Conservation (phyloP, 371 early-diverging fungal species). For the Rhizopus delemar region DNA sequence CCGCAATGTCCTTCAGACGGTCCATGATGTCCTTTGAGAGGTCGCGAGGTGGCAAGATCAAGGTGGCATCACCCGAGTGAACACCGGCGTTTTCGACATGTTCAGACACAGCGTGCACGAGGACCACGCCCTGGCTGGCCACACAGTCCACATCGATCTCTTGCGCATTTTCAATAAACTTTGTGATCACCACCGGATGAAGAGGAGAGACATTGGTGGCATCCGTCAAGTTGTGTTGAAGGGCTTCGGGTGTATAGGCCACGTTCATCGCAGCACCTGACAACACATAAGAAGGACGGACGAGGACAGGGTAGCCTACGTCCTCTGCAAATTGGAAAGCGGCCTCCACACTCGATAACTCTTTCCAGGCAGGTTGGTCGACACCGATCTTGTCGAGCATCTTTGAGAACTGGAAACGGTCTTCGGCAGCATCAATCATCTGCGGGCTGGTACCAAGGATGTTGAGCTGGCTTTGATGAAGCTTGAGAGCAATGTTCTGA, state of each 20-base stretch:
- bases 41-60: constrained; percentile 91
- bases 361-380: constrained; percentile 94
- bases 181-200: constrained; percentile 92
- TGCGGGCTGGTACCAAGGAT: constrained; percentile 93
- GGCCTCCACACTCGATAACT: constrained; percentile 81
- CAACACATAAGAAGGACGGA: constrained; percentile 93
- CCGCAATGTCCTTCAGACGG: constrained; percentile 82
- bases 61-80: constrained; percentile 97
- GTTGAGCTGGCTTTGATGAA: constrained; percentile 81
- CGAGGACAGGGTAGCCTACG: constrained; percentile 91
- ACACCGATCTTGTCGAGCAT: constrained; percentile 91
- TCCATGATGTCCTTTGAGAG: constrained; percentile 83
- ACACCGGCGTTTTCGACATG: constrained; percentile 98
- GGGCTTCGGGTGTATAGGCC: constrained; percentile 75
- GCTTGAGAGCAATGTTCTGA: constrained; percentile 90
- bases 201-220: constrained; percentile 89
- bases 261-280: constrained; percentile 98
- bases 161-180: constrained; percentile 93
- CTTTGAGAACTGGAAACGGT: constrained; percentile 93
- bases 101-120: constrained; percentile 88
- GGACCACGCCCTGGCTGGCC: constrained; percentile 82
- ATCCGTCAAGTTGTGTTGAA: constrained; percentile 76
- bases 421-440: constrained; percentile 92
- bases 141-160: constrained; percentile 97
- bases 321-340: constrained; percentile 80